Evolutionary conservation across 805 yeast species (phyloP).

Genomic region (Lipomyces japonicus): DNA sequence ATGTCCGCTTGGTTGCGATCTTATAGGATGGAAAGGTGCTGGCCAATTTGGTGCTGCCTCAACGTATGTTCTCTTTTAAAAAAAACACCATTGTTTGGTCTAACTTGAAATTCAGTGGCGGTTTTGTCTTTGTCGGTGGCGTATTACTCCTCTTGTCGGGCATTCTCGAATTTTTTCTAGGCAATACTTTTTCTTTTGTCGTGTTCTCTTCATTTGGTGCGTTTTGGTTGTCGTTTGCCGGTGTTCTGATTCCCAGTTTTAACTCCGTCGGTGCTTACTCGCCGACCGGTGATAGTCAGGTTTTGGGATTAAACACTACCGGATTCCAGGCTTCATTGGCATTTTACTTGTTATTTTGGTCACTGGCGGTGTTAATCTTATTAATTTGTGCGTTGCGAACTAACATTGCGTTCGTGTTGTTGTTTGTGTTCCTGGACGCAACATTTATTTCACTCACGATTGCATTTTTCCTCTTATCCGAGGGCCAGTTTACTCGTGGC

Average conservation of each 20-base stretch:
- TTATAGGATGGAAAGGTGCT: conserved; percentile 28
- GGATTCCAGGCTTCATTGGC: conserved; percentile 23
- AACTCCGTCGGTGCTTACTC: conserved; percentile 27
- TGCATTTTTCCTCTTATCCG: conserved; percentile 16
- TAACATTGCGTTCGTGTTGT: conserved; percentile 21
- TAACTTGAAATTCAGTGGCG: conserved; percentile 7
- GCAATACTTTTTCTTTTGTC: conserved; percentile 29
- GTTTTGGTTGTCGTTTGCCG: conserved; percentile 28
- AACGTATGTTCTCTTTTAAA: conserved; percentile 2
- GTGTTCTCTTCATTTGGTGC: conserved; percentile 26
- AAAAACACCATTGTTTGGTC: background rate
- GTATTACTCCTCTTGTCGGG: conserved; percentile 23
- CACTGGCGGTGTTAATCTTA: conserved; percentile 17
- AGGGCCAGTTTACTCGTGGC: conserved; percentile 4
- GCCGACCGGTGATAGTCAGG: conserved; percentile 20
- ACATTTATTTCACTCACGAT: conserved; percentile 18
- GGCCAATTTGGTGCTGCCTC: conserved; percentile 28
- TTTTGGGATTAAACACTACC: conserved; percentile 12
- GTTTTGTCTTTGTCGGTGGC: conserved; percentile 24
- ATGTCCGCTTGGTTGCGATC: conserved; percentile 27
- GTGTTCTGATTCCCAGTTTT: conserved; percentile 24
- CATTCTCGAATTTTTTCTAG: conserved; percentile 28
- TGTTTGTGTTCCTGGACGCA: conserved; percentile 18
- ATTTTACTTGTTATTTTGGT: conserved; percentile 24
- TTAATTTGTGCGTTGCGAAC: conserved; percentile 25